These are phyloP conservation scores for Pestalotiopsis sp. DNA, from an alignment of 2,329 filamentous ascomycete genomes.

Conservation along the genomic window DNA sequence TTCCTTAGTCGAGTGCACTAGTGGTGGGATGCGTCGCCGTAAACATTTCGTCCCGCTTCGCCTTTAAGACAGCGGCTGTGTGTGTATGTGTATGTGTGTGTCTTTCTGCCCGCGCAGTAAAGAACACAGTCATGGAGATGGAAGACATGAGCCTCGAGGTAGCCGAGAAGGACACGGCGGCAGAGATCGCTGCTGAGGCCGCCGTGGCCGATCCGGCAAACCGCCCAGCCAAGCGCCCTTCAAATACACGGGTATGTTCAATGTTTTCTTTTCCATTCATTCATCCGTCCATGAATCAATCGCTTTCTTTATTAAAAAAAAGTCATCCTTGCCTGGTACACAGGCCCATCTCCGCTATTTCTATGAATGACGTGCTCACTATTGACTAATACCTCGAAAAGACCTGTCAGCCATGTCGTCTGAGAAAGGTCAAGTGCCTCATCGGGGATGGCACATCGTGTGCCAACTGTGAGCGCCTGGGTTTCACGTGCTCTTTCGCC, in stretches of 20 bases:
- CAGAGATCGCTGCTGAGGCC: constrained; percentile 35
- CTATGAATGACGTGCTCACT: constrained; percentile 6
- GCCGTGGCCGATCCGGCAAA: constrained; percentile 35
- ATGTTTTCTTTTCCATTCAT: constrained; percentile 46
- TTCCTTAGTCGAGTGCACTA: constrained; percentile 3
- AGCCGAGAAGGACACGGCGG: constrained; percentile 34
- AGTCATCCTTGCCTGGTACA: constrained; percentile 25
- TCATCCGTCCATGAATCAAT: no score
- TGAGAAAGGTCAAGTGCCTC: constrained; percentile 59
- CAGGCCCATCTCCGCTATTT: not conserved
- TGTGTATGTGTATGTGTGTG: not conserved
- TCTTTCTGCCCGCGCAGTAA: not conserved
- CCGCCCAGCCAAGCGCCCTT: constrained; percentile 33
- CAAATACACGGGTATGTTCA: constrained; percentile 39
- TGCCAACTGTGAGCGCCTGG: constrained; percentile 61
- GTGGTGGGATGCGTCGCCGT: constrained; percentile 2
- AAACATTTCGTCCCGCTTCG: not conserved
- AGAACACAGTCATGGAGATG: constrained; percentile 30
- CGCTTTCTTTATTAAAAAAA: no score
- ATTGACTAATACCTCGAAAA: not conserved
- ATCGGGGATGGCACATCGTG: constrained; percentile 55
- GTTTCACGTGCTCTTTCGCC: constrained; percentile 60
- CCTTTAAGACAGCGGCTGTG: constrained; percentile 5
- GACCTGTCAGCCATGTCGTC: constrained; percentile 19
- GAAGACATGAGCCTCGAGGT: constrained; percentile 38